Evolutionary conservation across 805 yeast species (phyloP).

Genomic region (Candida oleophila): DNA sequence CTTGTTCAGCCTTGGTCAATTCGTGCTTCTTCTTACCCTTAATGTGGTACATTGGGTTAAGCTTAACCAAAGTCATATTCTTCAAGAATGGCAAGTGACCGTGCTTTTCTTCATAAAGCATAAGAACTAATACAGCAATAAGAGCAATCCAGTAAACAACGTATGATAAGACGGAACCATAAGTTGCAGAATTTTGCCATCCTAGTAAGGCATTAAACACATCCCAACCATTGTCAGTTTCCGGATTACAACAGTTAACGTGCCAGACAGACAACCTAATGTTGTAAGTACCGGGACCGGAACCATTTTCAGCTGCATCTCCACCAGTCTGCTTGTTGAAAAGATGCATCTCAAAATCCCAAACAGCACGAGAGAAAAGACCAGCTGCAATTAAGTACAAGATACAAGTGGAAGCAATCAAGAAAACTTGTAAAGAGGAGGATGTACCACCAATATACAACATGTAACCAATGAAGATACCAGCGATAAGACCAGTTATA

Average conservation of each 20-base stretch:
- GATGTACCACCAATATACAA: conserved; percentile 82
- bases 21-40: conserved; percentile 61
- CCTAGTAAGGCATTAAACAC: conserved; percentile 91
- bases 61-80: conserved; percentile 35
- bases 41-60: conserved; percentile 74
- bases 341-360: conserved; percentile 76
- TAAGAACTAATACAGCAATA: conserved; percentile 51
- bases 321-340: conserved; percentile 78
- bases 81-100: conserved; percentile 78
- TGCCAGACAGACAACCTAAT: conserved; percentile 84
- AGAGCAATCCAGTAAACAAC: conserved; percentile 83
- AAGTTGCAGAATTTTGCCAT: conserved; percentile 96
- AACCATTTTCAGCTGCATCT: conserved; percentile 90
- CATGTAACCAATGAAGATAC: conserved; percentile 64
- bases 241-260: conserved; percentile 96
- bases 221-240: conserved; percentile 93
- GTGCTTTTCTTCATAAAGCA: conserved; percentile 79
- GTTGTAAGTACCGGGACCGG: conserved; percentile 94
- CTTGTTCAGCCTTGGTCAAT: conserved; percentile 31
- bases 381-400: conserved; percentile 90
- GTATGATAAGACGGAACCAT: conserved; percentile 87
- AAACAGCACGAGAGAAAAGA: conserved; percentile 86
- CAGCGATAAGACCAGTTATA: conserved; percentile 79
- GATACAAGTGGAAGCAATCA: conserved; percentile 84
- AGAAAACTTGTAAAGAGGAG: conserved; percentile 81